Conservation (phyloP, 768 basidiomycete genomes). For the Tephrocybe sp. region DNA sequence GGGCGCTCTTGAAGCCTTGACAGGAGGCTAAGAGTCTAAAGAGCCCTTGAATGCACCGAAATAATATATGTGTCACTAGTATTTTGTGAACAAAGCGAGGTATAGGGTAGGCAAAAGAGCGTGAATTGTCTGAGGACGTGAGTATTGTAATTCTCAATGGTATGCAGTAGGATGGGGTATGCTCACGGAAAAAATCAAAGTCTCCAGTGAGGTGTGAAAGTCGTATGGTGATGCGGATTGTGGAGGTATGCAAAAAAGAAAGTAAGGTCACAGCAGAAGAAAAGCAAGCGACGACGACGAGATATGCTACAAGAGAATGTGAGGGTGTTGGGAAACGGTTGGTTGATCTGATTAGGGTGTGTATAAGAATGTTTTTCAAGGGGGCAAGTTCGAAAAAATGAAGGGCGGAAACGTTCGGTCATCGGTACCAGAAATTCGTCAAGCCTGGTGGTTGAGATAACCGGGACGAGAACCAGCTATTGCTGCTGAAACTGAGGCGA, state of each 20-base stretch:
- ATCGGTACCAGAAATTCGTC: constrained; percentile 7
- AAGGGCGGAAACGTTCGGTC: background rate
- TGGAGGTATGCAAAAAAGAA: background rate
- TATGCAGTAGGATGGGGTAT: background rate
- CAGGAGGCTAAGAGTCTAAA: no score
- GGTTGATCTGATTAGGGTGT: background rate
- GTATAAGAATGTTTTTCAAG: background rate
- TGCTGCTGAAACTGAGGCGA: constrained; percentile 6
- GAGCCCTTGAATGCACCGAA: no score
- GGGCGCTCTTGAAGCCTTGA: no score
- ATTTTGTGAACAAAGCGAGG: no score
- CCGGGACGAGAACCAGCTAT: constrained; percentile 13
- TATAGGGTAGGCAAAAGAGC: no score
- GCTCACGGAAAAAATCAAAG: background rate
- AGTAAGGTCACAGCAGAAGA: background rate
- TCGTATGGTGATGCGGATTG: background rate
- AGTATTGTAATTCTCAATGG: background rate
- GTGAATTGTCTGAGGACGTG: background rate
- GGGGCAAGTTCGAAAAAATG: background rate
- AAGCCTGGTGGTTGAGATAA: constrained; percentile 5
- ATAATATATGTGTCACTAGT: no score
- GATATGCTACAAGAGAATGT: background rate
- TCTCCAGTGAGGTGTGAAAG: background rate
- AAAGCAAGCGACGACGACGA: background rate
- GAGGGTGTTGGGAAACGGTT: background rate